phyloP scores from a whole-genome alignment of 768 basidiomycete species.

The Boletus rex-veris region DNA sequence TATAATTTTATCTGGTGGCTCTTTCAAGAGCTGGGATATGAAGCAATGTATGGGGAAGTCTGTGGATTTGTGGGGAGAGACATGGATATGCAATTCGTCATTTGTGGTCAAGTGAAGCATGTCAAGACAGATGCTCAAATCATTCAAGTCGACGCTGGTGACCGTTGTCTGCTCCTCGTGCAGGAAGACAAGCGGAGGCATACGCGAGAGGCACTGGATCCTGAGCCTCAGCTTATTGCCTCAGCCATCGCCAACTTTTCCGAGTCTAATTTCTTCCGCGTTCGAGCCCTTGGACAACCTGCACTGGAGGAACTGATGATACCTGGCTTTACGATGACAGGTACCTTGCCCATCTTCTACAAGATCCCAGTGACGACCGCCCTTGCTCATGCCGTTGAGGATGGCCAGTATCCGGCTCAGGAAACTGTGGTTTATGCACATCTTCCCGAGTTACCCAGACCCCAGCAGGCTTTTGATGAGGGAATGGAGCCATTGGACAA shows the following conservation, averaged over 20 bases:
- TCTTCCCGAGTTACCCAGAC: neutral
- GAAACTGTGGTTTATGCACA: neutral
- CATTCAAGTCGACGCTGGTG: neutral
- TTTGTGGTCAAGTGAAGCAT: neutral
- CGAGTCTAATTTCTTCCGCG: too few relatives aligned
- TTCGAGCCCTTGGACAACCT: too few relatives aligned
- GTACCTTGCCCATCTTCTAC: neutral
- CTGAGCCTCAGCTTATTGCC: neutral
- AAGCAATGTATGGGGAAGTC: too few relatives aligned
- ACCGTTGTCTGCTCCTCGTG: neutral
- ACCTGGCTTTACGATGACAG: neutral
- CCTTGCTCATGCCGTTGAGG: neutral
- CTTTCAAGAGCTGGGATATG: too few relatives aligned
- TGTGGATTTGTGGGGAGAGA: too few relatives aligned
- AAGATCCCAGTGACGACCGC: neutral
- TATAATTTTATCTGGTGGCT: too few relatives aligned
- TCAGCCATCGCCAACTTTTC: neutral
- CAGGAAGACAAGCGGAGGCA: neutral
- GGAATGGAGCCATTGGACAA: slow-evolving; percentile 1
- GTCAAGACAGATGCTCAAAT: neutral
- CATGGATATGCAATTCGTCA: neutral
- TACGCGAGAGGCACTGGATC: neutral
- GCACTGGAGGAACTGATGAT: neutral
- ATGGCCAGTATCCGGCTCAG: neutral
- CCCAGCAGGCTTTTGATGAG: neutral